Percentiles rank a stretch among this genome's conserved stretches.
Evolutionary conservation across 164 flowering plant genomes (phyloP).

Genomic region (Brasenia schreberi): DNA sequence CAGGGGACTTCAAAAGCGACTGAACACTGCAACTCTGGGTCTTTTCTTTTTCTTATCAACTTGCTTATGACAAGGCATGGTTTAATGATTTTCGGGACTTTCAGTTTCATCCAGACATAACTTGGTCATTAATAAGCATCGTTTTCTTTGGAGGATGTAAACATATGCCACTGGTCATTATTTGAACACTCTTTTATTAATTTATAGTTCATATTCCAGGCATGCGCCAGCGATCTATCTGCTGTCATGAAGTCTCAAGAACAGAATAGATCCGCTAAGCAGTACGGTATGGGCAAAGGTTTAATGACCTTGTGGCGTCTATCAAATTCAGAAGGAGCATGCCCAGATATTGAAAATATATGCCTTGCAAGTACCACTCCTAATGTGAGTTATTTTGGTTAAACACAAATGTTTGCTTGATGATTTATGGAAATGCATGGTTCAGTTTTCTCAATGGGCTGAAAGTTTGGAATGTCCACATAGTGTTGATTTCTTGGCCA

Average conservation of each 20-base stretch:
- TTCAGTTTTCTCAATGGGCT: neutral
- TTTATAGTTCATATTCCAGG: neutral
- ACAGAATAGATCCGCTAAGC: slow-evolving; percentile 18
- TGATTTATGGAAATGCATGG: slow-evolving; percentile 10
- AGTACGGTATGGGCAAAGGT: slow-evolving; percentile 78
- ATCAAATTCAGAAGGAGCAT: slow-evolving; percentile 30
- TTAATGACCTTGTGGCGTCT: slow-evolving; percentile 62
- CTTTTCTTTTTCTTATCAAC: no score
- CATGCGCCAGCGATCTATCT: neutral
- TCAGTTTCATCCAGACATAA: neutral
- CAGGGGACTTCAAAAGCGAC: no score
- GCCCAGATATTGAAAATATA: slow-evolving; percentile 26
- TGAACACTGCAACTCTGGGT: no score
- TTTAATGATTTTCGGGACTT: neutral
- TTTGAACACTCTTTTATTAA: no score
- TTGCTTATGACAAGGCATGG: no score
- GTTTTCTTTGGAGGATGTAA: neutral
- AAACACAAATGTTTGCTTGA: slow-evolving; percentile 7
- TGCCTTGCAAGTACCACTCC: slow-evolving; percentile 1
- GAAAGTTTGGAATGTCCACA: neutral
- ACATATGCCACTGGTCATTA: neutral
- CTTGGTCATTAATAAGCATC: neutral
- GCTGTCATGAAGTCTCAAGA: slow-evolving; percentile 1
- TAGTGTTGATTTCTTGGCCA: neutral
- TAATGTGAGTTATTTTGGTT: slow-evolving; percentile 8